Evolutionary conservation across 129 eudicot genomes (phyloP), one percentile per base, ranked within the genome.

Genomic region (Arctium lappa): DNA sequence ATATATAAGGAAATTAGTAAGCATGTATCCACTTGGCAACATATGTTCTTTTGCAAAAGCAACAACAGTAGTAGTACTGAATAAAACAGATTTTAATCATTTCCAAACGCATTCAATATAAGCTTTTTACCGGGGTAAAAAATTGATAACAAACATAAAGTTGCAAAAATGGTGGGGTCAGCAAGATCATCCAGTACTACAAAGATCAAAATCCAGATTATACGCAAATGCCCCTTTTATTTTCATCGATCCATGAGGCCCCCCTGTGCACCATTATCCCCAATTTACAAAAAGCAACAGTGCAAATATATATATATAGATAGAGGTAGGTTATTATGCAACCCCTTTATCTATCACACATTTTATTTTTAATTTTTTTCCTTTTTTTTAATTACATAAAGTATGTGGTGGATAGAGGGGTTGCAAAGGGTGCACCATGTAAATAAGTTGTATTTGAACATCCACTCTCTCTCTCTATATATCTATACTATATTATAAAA

Each of bases 261-360:
- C 27, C 40, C 4, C 40, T 4, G 0, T 37, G 6, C 40, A 33
- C 68, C 22, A 76, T 68, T 82, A 36, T 8, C 50, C 69, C 81
- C 78, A 83, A 76, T 76, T 46, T 36, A 69, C 82, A 69, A 27
- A 66, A 75, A 34, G 30, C 32, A 50, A 66, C 40, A 81, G 46
- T 11, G 0, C 16, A 4, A 63, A 65, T 22, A 22, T 22, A 65
- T 22, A 22, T 22, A 22, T 22, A 22, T 22, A 22, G 27, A 22
- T 0, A 22, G 27, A 22, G 27, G 27, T 22, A 22, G 0, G 0
- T 22, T 22, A 22, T 22, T 22, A 22, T 22, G 27, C 27, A 22
- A 22, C 27, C 27, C 27, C 27, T 22, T 22, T 22, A 0, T 22
- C 27, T 22, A 22, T 22, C 27, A 22, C 27, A 22, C 27, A 22